A percentile compares a stretch with the other conserved stretches of the same genome.
Evolutionary conservation across 2,329 filamentous ascomycete species (phyloP).

Genomic region (Aureobasidium melanogenum): DNA sequence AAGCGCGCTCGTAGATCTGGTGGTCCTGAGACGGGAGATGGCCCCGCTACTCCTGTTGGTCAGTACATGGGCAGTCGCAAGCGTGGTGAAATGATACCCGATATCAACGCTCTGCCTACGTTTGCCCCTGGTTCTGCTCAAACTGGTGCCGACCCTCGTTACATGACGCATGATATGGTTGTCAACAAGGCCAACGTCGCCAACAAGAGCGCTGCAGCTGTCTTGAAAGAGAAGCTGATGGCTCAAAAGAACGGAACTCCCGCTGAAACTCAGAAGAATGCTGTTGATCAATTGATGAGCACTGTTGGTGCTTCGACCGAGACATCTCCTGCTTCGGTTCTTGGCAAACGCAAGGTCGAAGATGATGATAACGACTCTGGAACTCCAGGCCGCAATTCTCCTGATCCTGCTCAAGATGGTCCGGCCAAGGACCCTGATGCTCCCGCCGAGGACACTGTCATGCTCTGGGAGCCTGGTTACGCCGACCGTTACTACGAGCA

Average conservation of each 20-base stretch:
- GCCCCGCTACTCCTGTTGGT: slow-evolving; percentile 21
- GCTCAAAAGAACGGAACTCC: slow-evolving; percentile 27
- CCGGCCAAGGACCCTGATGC: slow-evolving; percentile 44
- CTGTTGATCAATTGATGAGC: slow-evolving; percentile 15
- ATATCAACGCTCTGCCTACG: slow-evolving; percentile 41
- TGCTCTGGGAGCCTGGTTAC: slow-evolving; percentile 92
- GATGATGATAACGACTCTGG: slow-evolving; percentile 42
- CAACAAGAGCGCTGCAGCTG: slow-evolving; percentile 91
- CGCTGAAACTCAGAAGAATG: slow-evolving; percentile 20
- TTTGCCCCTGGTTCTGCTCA: slow-evolving; percentile 48
- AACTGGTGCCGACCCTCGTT: slow-evolving; percentile 43
- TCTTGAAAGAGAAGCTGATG: slow-evolving; percentile 72
- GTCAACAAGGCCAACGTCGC: slow-evolving; percentile 67
- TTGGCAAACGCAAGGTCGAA: slow-evolving; percentile 71
- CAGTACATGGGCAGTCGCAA: slow-evolving; percentile 15
- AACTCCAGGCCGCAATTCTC: slow-evolving; percentile 52
- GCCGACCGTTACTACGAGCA: slow-evolving; percentile 93
- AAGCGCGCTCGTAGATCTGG: slow-evolving; percentile 21
- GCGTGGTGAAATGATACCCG: slow-evolving; percentile 26
- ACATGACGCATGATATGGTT: slow-evolving; percentile 77
- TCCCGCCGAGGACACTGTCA: slow-evolving; percentile 68
- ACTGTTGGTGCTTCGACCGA: slow-evolving; percentile 1
- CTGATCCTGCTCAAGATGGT: slow-evolving; percentile 29
- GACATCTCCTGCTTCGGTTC: slow-evolving; percentile 38
- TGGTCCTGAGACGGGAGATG: slow-evolving; percentile 22